Evolutionary conservation across 2,329 filamentous ascomycete species (phyloP), one percentile per base, ranked within the genome.

Genomic region (Aspergillus aculeatinus): DNA sequence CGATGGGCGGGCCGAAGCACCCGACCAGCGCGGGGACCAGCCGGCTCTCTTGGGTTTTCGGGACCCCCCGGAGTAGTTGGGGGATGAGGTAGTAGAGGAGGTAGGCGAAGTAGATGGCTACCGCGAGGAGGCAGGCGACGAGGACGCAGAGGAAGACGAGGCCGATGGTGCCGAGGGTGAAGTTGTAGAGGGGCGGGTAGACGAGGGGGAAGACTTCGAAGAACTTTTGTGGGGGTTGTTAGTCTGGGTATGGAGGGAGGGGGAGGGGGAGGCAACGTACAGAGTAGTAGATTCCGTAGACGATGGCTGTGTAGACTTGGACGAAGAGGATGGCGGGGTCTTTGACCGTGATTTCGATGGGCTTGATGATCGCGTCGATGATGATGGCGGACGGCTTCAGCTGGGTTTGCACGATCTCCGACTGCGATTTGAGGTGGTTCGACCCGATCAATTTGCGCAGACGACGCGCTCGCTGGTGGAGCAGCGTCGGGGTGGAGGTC

Each of bases 201-300:
- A 88, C 84, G 19, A 87, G 75, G 2, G 86, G 85, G 71, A 89
- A 88, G 16, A 83, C 83, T 67, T 88, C 86, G 69, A 89, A 89
- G 72, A 83, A 88, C 48, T 50, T n/a, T 44, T 19, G 14, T 5
- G 6, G 14, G 4, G 33, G 10, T 11, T 19, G 4, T 42, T 16
- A 42, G 39, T 16, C 4, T 6, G 19, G 6, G 39, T 42, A 19
- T 5, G 39, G 7, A 16, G 9, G 5, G 25, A 6, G 23, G 12
- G 21, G 14, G 5, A 0, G 16, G 23, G 23, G 25, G 12, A 14
- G 23, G 48, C 1, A 11, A n/a, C 48, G 3, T 50, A 50, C 48
- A n/a, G 76, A 76, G 62, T 82, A 82, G 59, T 75, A 75, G 21
- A 75, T 74, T 14, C 68, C 72, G 57, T 75, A 89, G 64, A 85